phyloP scores from a whole-genome alignment of 192 early-diverging fungal genomes.

The Mortierella hygrophila region DNA sequence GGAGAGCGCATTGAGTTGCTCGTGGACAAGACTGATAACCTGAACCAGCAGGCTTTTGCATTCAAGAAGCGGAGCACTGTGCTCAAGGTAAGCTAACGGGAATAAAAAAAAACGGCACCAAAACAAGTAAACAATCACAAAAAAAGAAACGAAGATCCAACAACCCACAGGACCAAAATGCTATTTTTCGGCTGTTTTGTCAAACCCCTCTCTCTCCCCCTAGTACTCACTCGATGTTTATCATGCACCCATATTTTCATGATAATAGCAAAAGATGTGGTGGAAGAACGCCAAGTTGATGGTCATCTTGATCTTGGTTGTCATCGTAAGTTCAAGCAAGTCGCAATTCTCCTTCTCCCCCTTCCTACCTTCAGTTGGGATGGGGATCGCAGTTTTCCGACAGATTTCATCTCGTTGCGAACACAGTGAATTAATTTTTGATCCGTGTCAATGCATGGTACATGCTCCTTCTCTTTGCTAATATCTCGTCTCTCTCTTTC shows the following conservation, averaged over 20 bases:
- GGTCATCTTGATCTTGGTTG: slow-evolving; percentile 72
- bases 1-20: slow-evolving; percentile 91
- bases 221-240: neutral
- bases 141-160: too few species aligned
- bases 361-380: neutral
- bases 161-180: neutral
- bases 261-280: slow-evolving; percentile 81
- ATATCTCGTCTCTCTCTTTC: neutral
- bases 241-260: neutral
- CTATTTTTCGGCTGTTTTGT: neutral
- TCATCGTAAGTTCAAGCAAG: slow-evolving; percentile 57
- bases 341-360: neutral
- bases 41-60: slow-evolving; percentile 90
- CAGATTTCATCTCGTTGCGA: neutral
- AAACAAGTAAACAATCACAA: neutral
- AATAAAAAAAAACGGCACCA: neutral
- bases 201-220: neutral
- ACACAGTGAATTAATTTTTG: neutral
- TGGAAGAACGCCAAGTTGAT: slow-evolving; percentile 93
- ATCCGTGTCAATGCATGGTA: neutral
- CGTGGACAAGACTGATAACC: slow-evolving; percentile 89
- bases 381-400: neutral
- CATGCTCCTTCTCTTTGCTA: neutral
- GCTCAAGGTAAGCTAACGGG: slow-evolving; percentile 64
- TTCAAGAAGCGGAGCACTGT: slow-evolving; percentile 90